phyloP scores from a whole-genome alignment of 2,329 filamentous ascomycete species.

The Colletotrichum chlorophyti region DNA sequence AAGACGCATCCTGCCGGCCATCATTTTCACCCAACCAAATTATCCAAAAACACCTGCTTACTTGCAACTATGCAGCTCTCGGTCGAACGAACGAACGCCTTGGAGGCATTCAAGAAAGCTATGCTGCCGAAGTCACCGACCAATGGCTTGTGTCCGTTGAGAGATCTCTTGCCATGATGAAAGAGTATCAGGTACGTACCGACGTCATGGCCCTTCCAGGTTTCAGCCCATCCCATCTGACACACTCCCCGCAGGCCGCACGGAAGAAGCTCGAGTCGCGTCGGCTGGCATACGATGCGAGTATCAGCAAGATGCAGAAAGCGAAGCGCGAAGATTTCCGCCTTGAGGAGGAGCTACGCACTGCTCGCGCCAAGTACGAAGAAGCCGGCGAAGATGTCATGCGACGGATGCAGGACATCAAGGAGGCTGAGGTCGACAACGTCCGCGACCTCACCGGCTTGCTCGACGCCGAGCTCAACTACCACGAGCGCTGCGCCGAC shows the following conservation, averaged over 20 bases:
- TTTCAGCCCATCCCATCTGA: conserved; percentile 27
- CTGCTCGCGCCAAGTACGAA: conserved; percentile 94
- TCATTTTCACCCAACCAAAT: background rate
- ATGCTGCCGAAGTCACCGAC: conserved; percentile 77
- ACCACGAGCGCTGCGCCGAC: conserved; percentile 89
- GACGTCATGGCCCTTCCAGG: conserved; percentile 15
- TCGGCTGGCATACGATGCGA: conserved; percentile 89
- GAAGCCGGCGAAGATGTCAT: conserved; percentile 92
- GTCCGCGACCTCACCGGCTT: conserved; percentile 81
- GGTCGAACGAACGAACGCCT: conserved; percentile 89
- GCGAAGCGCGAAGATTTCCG: conserved; percentile 93
- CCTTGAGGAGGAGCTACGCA: conserved; percentile 88
- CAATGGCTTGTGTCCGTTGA: conserved; percentile 94
- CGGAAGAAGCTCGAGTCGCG: conserved; percentile 94
- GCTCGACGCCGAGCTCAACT: conserved; percentile 87
- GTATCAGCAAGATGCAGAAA: conserved; percentile 89
- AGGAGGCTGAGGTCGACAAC: conserved; percentile 86
- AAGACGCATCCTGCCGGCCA: conserved; percentile 41
- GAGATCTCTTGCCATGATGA: conserved; percentile 90
- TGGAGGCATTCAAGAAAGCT: conserved; percentile 84
- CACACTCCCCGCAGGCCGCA: conserved; percentile 59
- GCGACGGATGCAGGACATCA: conserved; percentile 94
- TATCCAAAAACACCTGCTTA: no score
- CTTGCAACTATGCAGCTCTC: conserved; percentile 57
- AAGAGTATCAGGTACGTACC: conserved; percentile 85